Base-by-base conservation (phyloP, 306 rosid genomes). In the Vicia sativa region DNA sequence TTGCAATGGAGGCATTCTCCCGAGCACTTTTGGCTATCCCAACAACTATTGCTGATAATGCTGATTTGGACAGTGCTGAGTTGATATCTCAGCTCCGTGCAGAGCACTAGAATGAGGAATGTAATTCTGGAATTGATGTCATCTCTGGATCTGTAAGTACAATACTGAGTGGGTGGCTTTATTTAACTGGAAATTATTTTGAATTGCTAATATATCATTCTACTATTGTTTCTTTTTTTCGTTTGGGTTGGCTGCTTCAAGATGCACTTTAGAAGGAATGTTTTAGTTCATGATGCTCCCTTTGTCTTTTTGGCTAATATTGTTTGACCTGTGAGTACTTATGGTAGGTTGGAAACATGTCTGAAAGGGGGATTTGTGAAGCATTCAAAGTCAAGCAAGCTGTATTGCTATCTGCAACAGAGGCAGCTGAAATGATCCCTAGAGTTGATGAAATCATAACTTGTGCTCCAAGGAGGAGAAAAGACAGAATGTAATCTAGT, bases 21-120 rank as follows among this genome's bases (percentile, higher is more conserved):
- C n/a, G n/a, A n/a, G n/a, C n/a, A n/a, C n/a, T 87, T 34, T 79
- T 65, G 77, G 83, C 97, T 71, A 95, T 93, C 73, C 97, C 97
- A 45, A 95, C 95, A 10, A 95, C 78, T 67, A 95, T 95, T 54
- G 95, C 97, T 46, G 97, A 90, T 77, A 95, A 95, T 87, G 99
- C 99, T 71, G 97, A 97, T 69, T 78, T 95, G 87, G 97, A 93
- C 81, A 93, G 97, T 80, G 99, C 99, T 12, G 97, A 90, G 73
- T 82, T 93, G 84, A 65, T 93, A 72, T 92, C 99, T 73, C 88
- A 87, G 77, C 95, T 95, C 62, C 95, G 99, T 59, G 99, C 97
- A 9, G 96, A 86, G 79, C 99, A 93, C 81, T 95, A 90, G 65
- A 88, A 85, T 72, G 96, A 93, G 77, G 89, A 82, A 35, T 88